These are phyloP conservation scores for Aquilaria malaccensis DNA, from an alignment of 345 rosid genomes.

Conservation along the genomic window DNA sequence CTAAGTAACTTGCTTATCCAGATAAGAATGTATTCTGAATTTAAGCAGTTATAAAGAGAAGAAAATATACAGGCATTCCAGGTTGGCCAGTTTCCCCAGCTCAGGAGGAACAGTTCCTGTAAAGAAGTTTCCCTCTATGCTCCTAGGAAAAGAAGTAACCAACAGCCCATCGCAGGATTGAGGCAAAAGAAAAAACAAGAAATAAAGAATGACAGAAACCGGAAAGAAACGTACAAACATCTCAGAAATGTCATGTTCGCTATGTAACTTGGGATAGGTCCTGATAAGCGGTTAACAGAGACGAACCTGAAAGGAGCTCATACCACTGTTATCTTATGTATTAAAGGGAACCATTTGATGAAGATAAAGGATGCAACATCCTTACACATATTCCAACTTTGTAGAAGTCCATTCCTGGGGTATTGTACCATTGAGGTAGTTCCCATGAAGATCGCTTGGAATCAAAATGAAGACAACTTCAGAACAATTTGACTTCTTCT, in stretches of 20 bases:
- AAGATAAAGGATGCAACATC: background rate
- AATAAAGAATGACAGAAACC: background rate
- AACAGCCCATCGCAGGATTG: background rate
- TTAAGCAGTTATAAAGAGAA: background rate
- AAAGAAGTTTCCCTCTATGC: slow-evolving; percentile 13
- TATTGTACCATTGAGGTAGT: slow-evolving; percentile 36
- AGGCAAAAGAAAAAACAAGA: background rate
- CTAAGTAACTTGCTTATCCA: background rate
- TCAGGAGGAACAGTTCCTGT: slow-evolving; percentile 15
- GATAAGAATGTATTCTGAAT: background rate
- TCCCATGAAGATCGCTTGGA: slow-evolving; percentile 26
- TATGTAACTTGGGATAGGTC: slow-evolving; percentile 32
- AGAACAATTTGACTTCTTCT: background rate
- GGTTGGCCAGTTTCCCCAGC: slow-evolving; percentile 13
- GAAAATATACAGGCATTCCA: slow-evolving; percentile 12
- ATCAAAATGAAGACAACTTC: background rate
- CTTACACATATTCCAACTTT: slow-evolving; percentile 13
- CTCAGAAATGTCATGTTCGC: slow-evolving; percentile 31
- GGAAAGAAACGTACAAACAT: slow-evolving; percentile 25
- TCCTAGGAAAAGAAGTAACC: slow-evolving; percentile 1
- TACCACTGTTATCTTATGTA: background rate
- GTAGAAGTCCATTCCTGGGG: slow-evolving; percentile 41
- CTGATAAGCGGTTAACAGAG: slow-evolving; percentile 35
- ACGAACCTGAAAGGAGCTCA: slow-evolving; percentile 26
- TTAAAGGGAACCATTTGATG: background rate